Percentiles rank a stretch among this genome's conserved stretches.
phyloP scores from a whole-genome alignment of 257 asterid species.

The Nicotiana tomentosiformis region DNA sequence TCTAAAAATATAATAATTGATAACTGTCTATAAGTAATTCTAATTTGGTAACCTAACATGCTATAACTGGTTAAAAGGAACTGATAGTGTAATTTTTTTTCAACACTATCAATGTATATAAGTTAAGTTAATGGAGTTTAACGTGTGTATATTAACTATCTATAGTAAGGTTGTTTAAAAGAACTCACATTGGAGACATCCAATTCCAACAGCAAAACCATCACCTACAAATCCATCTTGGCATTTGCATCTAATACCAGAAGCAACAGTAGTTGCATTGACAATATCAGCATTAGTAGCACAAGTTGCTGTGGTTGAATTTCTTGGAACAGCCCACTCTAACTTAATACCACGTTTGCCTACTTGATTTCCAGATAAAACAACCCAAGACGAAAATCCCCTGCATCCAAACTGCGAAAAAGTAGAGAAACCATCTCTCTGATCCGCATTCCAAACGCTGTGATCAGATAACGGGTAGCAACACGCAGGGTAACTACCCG shows the following conservation, averaged over 20 bases:
- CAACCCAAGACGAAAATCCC: constrained; percentile 60
- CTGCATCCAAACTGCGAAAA: constrained; percentile 53
- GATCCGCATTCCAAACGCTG: constrained; percentile 38
- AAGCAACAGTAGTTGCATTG: constrained; percentile 42
- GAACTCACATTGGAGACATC: constrained; percentile 56
- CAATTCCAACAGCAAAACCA: constrained; percentile 46
- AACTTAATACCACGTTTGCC: constrained; percentile 53
- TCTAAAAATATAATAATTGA: not conserved
- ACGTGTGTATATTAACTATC: not conserved
- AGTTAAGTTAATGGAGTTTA: not conserved
- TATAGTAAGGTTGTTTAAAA: not conserved
- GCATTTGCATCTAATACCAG: constrained; percentile 56
- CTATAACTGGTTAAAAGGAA: not conserved
- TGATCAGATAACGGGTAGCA: constrained; percentile 55
- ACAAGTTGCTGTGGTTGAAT: constrained; percentile 34
- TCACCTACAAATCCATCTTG: constrained; percentile 53
- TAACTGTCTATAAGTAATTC: not conserved
- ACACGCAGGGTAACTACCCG: constrained; percentile 37
- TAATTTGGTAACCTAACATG: not conserved
- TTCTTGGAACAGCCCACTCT: constrained; percentile 63
- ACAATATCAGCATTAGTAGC: constrained; percentile 33
- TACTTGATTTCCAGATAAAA: constrained; percentile 22
- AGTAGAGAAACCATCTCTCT: constrained; percentile 22
- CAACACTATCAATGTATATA: not conserved
- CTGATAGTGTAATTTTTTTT: not conserved